These are phyloP conservation scores for Pseudocercospora macadamiae DNA, from an alignment of 2,329 filamentous ascomycete species.

Conservation along the genomic window DNA sequence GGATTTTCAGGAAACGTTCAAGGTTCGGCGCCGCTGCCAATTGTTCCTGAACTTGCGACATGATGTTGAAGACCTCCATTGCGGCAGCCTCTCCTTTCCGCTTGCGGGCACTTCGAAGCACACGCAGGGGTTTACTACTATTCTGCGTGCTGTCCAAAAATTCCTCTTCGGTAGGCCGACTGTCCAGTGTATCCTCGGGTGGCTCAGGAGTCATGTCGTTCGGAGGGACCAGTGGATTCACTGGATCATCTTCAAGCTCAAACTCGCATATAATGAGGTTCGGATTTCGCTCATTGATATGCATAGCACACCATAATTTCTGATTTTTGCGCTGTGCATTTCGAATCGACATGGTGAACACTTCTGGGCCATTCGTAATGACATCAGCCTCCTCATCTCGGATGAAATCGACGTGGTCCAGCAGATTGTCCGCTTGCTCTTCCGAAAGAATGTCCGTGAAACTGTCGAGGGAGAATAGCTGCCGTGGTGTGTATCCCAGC, in stretches of 20 bases:
- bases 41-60: constrained; percentile 90
- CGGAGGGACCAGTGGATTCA: constrained; percentile 67
- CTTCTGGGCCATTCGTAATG: constrained; percentile 75
- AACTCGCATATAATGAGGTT: constrained; percentile 85
- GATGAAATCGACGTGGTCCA: constrained; percentile 88
- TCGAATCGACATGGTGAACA: constrained; percentile 78
- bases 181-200: constrained; percentile 74
- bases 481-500: constrained; percentile 74
- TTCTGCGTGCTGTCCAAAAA: constrained; percentile 74
- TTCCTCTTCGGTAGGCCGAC: constrained; percentile 74
- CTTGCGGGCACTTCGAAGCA: constrained; percentile 74
- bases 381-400: constrained; percentile 80
- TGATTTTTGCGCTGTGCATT: constrained; percentile 56
- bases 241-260: constrained; percentile 76
- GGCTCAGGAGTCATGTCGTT: constrained; percentile 63
- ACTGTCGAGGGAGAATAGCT: constrained; percentile 73
- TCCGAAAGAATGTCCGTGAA: constrained; percentile 84
- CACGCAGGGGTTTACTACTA: constrained; percentile 74
- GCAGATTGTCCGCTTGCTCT: constrained; percentile 79
- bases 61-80: constrained; percentile 89
- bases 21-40: constrained; percentile 72
- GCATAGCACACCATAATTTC: constrained; percentile 87
- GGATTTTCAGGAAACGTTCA: constrained; percentile 74
- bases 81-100: constrained; percentile 76
- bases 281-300: constrained; percentile 69